A percentile compares a stretch with the other conserved stretches of the same genome.
Conservation (phyloP, 352 stramenopile species). For the Blastocystis sp. region DNA sequence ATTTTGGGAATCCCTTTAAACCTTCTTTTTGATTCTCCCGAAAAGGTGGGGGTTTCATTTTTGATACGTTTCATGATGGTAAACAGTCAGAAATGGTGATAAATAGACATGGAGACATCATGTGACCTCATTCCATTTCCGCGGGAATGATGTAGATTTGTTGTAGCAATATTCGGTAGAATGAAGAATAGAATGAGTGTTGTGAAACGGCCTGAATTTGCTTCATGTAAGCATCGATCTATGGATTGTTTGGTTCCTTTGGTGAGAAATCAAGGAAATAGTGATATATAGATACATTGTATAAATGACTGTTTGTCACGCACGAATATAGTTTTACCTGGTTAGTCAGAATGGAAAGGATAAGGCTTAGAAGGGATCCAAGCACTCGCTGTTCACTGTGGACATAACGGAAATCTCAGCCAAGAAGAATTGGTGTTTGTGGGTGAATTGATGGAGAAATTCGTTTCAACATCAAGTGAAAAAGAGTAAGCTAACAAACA, state of each 20-base stretch:
- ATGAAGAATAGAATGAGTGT: neutral
- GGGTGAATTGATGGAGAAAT: neutral
- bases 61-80: neutral
- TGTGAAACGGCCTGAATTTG: neutral
- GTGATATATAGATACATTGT: neutral
- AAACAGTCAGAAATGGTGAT: neutral
- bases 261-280: too few relatives aligned
- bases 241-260: too few relatives aligned
- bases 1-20: conserved; percentile 1
- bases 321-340: neutral
- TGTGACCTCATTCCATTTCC: neutral
- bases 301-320: neutral
- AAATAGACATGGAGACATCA: neutral
- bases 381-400: neutral
- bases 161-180: neutral
- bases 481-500: neutral
- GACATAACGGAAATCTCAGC: neutral
- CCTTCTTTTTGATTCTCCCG: neutral
- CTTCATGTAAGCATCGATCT: too few relatives aligned
- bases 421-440: neutral
- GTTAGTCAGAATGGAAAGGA: neutral
- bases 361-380: neutral
- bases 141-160: neutral
- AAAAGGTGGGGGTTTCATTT: neutral
- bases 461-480: neutral